Evolutionary conservation across 169 alveolate genomes (phyloP).

Genomic region (Perkinsus olseni): DNA sequence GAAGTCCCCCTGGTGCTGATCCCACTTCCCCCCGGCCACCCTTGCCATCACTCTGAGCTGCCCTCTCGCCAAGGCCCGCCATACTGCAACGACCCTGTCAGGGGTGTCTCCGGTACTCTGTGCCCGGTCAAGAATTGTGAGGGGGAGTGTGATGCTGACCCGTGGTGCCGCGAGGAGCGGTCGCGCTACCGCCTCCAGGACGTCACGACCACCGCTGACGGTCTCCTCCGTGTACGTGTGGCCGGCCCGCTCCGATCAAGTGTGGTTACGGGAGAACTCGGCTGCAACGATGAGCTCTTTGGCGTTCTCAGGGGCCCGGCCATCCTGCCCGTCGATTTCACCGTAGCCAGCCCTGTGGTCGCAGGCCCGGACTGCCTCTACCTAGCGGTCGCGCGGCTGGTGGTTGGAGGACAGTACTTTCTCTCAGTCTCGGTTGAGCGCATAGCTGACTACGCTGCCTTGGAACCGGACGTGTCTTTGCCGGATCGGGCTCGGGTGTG

Average conservation of each 20-base stretch:
- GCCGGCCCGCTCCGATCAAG: neutral
- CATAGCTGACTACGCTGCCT: neutral
- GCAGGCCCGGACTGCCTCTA: neutral
- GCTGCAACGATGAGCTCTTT: neutral
- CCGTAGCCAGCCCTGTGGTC: neutral
- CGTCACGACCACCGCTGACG: neutral
- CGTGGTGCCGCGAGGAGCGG: neutral
- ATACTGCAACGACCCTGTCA: neutral
- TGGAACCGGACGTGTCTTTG: neutral
- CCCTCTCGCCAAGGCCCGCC: neutral
- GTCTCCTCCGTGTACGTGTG: neutral
- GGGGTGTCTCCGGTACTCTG: neutral
- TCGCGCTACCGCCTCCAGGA: neutral
- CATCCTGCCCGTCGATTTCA: neutral
- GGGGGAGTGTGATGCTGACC: neutral
- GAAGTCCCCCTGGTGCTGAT: neutral
- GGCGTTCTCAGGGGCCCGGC: neutral
- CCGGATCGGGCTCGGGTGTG: neutral
- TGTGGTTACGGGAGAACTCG: neutral
- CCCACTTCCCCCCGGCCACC: neutral
- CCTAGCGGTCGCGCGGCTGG: neutral
- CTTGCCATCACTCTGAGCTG: neutral
- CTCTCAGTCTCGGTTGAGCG: neutral
- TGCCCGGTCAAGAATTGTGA: neutral
- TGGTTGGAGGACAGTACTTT: neutral